Base-by-base conservation (phyloP, 805 yeast species). In the Yamadazyma sp. region DNA sequence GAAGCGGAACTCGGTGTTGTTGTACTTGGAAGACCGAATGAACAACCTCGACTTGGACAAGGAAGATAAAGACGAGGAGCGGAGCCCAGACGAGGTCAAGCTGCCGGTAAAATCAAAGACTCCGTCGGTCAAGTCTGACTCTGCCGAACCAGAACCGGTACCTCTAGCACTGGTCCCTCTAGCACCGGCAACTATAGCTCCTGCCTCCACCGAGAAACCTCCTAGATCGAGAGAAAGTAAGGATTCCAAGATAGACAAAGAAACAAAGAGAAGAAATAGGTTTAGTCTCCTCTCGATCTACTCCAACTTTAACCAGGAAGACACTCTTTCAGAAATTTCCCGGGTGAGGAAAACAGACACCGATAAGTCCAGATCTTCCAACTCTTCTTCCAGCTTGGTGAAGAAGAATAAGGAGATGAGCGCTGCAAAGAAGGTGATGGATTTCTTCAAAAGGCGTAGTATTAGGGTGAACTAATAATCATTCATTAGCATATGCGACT, bases 351-450 rank as follows among this genome's bases (percentile, higher is more conserved):
- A 17, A 16, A 17, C 15, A 3, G 35, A 23, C 8, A 12, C 8
- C 8, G 19, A 9, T 7, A 12, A 40, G 11, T 31, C 35, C 9
- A 10, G 20, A 9, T 35, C 28, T 14, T 58, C 41, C 43, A 42
- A 57, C 29, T 57, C 65, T 6, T 44, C 54, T 15, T 57, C 67
- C 4, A 57, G 70, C 8, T 51, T 60, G 6, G 38, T 32, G 17
- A 42, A 36, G 22, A 38, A 64, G 33, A 49, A 60, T 48, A 78
- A 74, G 48, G 86, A 80, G 48, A 78, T 80, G 14, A 80, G 89
- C 32, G 82, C 93, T 2, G 88, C 93, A 4, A 78, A 80, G 54
- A 79, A 78, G 50, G 89, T 83, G 7, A 77, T 83, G 73, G 90
- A 82, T 57, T 83, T 83, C 56, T 82, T 83, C 67, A 82, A 82